phyloP scores from a whole-genome alignment of 2,329 filamentous ascomycete species.

The Aureobasidium mangrovei region DNA sequence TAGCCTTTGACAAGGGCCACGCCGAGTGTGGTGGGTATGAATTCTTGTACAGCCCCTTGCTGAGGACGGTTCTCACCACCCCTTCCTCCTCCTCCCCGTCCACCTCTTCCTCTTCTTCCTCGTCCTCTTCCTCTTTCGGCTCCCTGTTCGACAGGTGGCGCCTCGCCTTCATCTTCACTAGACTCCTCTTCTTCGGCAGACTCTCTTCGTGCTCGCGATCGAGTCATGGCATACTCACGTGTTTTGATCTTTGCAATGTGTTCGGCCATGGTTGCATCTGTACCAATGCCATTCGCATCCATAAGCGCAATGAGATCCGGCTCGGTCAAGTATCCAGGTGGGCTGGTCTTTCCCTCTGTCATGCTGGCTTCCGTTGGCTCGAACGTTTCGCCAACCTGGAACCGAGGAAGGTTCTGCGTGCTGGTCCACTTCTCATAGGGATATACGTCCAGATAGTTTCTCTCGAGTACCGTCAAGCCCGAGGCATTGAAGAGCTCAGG shows the following conservation, averaged over 20 bases:
- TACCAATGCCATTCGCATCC: conserved; percentile 98
- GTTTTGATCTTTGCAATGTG: conserved; percentile 95
- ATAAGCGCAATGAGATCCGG: conserved; percentile 92
- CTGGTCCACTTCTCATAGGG: conserved; percentile 95
- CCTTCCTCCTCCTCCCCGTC: conserved; percentile 39
- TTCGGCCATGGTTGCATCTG: conserved; percentile 97
- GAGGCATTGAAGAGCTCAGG: conserved; percentile 73
- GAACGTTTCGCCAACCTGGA: conserved; percentile 70
- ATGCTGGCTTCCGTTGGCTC: conserved; percentile 84
- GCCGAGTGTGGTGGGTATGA: conserved; percentile 85
- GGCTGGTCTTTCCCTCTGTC: conserved; percentile 77
- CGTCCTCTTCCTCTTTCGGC: conserved; percentile 34
- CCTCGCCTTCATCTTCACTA: conserved; percentile 32
- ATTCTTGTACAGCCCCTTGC: conserved; percentile 59
- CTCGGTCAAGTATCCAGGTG: conserved; percentile 84
- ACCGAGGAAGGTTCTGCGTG: conserved; percentile 70
- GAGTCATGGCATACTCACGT: conserved; percentile 70
- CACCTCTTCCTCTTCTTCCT: conserved; percentile 26
- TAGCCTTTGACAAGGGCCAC: conserved; percentile 91
- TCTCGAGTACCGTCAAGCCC: conserved; percentile 74
- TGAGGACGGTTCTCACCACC: conserved; percentile 37
- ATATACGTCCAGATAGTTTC: conserved; percentile 93
- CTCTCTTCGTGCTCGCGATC: conserved; percentile 36
- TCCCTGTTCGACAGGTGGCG: conserved; percentile 25
- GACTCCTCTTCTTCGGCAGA: conserved; percentile 27